These are phyloP conservation scores for Neodidymelliopsis sp. DNA, from an alignment of 2,329 filamentous ascomycete species.

Conservation along the genomic window DNA sequence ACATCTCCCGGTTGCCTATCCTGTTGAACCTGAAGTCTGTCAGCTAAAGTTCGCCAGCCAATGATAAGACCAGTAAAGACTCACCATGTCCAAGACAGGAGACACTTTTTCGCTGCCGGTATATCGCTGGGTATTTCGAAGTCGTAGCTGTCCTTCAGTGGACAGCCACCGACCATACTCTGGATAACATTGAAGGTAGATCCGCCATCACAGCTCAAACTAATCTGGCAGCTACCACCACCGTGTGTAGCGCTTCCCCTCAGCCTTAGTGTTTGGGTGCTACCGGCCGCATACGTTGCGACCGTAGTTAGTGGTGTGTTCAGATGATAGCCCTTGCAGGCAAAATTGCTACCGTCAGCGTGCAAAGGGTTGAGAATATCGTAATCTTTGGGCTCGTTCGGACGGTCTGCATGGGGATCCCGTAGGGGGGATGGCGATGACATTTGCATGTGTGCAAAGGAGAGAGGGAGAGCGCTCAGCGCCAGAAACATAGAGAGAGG, in stretches of 20 bases:
- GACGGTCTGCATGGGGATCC: conserved; percentile 56
- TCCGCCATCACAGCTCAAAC: conserved; percentile 76
- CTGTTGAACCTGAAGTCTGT: conserved; percentile 64
- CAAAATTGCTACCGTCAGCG: conserved; percentile 69
- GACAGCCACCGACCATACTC: conserved; percentile 67
- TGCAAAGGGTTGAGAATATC: conserved; percentile 73
- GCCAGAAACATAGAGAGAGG: conserved; percentile 28
- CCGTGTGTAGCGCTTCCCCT: conserved; percentile 66
- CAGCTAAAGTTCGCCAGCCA: neutral
- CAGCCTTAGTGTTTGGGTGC: conserved; percentile 69
- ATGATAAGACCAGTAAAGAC: neutral
- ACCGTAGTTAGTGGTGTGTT: conserved; percentile 61
- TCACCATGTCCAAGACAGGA: conserved; percentile 72
- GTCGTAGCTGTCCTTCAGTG: conserved; percentile 61
- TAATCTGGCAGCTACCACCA: conserved; percentile 79
- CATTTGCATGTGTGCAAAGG: conserved; percentile 63
- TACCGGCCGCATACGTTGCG: conserved; percentile 69
- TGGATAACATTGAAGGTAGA: conserved; percentile 73
- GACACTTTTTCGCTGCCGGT: conserved; percentile 62
- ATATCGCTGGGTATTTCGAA: conserved; percentile 71
- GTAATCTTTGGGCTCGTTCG: conserved; percentile 65
- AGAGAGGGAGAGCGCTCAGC: conserved; percentile 28
- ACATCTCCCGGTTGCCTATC: conserved; percentile 81
- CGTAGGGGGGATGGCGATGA: conserved; percentile 61
- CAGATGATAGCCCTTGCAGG: conserved; percentile 74